Conservation (phyloP, 2,329 filamentous ascomycete species). For the Colletotrichum liriopes region DNA sequence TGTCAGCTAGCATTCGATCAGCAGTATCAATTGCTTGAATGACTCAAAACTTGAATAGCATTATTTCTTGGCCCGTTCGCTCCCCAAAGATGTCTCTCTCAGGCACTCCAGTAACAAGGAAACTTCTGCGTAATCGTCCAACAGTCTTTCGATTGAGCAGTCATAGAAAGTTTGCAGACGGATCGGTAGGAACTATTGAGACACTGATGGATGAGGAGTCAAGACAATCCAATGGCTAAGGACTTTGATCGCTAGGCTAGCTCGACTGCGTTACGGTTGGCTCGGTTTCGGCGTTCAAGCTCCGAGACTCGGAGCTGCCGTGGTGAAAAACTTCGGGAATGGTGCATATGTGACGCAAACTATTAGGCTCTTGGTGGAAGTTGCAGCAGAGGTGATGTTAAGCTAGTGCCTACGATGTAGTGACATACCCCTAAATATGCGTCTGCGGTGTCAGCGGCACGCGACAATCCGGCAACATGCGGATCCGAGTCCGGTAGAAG, state of each 20-base stretch:
- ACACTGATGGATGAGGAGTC: background rate
- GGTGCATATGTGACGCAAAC: background rate
- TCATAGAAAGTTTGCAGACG: background rate
- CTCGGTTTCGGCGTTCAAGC: background rate
- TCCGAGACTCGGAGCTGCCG: background rate
- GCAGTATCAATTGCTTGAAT: background rate
- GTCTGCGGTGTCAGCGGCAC: too few relatives aligned
- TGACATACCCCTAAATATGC: too few relatives aligned
- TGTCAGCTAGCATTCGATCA: background rate
- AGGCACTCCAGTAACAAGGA: too few relatives aligned
- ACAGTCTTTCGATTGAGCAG: too few relatives aligned
- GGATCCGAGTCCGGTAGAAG: constrained; percentile 28
- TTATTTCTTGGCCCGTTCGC: background rate
- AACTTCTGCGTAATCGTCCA: background rate
- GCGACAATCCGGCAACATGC: constrained; percentile 11
- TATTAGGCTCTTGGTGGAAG: background rate
- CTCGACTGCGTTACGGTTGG: background rate
- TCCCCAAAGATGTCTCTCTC: too few relatives aligned
- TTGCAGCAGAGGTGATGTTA: background rate
- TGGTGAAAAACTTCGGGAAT: background rate
- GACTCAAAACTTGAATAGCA: background rate
- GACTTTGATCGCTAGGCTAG: background rate
- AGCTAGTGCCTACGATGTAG: too few relatives aligned
- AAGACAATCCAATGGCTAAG: background rate
- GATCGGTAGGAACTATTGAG: too few relatives aligned